Evolutionary conservation across 176 grass and related monocot species (phyloP).

Genomic region (Oryza punctata): DNA sequence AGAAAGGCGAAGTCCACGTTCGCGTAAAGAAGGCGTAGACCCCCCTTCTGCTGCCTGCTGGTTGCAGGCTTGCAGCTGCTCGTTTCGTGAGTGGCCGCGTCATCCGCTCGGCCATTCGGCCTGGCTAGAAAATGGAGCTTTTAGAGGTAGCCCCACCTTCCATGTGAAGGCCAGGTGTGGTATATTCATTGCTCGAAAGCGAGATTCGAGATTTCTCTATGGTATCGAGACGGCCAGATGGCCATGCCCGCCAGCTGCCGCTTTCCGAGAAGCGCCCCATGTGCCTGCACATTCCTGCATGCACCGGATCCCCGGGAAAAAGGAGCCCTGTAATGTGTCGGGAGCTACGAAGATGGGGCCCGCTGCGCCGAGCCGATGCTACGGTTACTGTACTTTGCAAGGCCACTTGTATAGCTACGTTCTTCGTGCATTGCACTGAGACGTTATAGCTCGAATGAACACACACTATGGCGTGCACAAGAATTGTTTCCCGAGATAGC

Average conservation of each 20-base stretch:
- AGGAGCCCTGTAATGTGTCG: constrained; percentile 25
- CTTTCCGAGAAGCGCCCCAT: constrained; percentile 62
- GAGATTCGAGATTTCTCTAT: constrained; percentile 38
- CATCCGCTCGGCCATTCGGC: neutral
- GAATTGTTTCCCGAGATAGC: neutral
- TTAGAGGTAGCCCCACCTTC: neutral
- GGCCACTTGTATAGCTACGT: neutral
- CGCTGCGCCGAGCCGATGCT: neutral
- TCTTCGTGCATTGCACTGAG: constrained; percentile 21
- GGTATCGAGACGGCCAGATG: constrained; percentile 13
- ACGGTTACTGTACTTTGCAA: neutral
- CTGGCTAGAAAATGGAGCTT: neutral
- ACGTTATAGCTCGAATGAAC: neutral
- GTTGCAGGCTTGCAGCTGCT: neutral
- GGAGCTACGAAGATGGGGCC: constrained; percentile 4
- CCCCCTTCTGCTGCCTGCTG: neutral
- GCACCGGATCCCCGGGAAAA: constrained; percentile 11
- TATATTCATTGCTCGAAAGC: constrained; percentile 40
- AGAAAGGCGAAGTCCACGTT: constrained; percentile 53
- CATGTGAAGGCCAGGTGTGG: constrained; percentile 47
- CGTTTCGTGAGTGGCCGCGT: constrained; percentile 22
- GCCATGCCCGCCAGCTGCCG: constrained; percentile 19
- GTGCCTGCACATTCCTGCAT: constrained; percentile 50
- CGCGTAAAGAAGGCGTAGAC: constrained; percentile 37
- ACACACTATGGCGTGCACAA: neutral